Conservation (phyloP, 352 stramenopile genomes). For the Peronospora tabacina region DNA sequence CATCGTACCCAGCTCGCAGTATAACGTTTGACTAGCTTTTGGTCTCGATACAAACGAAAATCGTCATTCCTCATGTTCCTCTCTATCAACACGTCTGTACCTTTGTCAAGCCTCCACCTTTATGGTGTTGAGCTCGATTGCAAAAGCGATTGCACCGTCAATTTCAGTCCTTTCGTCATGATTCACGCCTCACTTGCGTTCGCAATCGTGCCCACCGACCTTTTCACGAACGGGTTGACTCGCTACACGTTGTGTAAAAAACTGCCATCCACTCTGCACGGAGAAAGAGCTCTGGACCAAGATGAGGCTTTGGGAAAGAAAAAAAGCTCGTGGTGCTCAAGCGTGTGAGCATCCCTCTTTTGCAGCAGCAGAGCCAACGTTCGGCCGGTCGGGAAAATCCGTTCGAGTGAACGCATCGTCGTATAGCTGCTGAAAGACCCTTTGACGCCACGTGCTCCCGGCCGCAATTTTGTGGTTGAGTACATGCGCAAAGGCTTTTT, state of each 20-base stretch:
- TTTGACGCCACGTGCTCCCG: slow-evolving; percentile 12
- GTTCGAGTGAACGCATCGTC: slow-evolving; percentile 33
- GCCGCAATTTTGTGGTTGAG: slow-evolving; percentile 35
- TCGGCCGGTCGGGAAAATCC: slow-evolving; percentile 35
- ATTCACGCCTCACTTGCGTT: too few relatives aligned
- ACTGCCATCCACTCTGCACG: slow-evolving; percentile 44
- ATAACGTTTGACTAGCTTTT: too few relatives aligned
- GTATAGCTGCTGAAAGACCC: slow-evolving; percentile 35
- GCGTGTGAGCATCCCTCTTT: slow-evolving; percentile 31
- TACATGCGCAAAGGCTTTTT: slow-evolving; percentile 40
- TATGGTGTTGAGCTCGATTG: too few relatives aligned
- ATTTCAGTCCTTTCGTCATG: too few relatives aligned
- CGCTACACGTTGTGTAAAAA: slow-evolving; percentile 34
- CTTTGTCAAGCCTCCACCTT: too few relatives aligned
- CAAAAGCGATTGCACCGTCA: too few relatives aligned
- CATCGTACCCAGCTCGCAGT: too few relatives aligned
- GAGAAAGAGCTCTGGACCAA: slow-evolving; percentile 44
- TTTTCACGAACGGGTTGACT: slow-evolving; percentile 14
- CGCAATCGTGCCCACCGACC: not conserved
- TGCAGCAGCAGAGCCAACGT: slow-evolving; percentile 29
- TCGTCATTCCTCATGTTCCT: too few relatives aligned
- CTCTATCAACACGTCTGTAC: too few relatives aligned
- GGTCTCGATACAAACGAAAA: too few relatives aligned
- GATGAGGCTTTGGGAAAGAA: slow-evolving; percentile 24
- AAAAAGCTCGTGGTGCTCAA: slow-evolving; percentile 52